These are phyloP conservation scores for Globisporangium nagaii DNA, from an alignment of 352 stramenopile species.

Conservation along the genomic window DNA sequence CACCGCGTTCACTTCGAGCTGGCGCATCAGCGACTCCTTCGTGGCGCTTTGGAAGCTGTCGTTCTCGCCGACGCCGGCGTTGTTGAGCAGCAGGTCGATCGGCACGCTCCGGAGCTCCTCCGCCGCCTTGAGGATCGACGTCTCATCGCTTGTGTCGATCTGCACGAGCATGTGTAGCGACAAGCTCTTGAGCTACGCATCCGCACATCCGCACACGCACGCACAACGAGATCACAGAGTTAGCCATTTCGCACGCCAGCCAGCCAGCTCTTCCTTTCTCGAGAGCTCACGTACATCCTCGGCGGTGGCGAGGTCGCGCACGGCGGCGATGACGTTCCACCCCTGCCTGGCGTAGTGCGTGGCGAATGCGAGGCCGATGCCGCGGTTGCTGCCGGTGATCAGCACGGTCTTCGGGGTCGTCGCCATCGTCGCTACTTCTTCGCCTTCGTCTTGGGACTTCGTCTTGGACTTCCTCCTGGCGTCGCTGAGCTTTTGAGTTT, in stretches of 20 bases:
- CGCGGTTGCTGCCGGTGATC: slow-evolving; percentile 34
- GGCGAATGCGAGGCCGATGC: slow-evolving; percentile 39
- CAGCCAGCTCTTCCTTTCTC: neutral
- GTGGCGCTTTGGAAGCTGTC: slow-evolving; percentile 6
- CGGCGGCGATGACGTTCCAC: slow-evolving; percentile 43
- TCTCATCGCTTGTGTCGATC: slow-evolving; percentile 19
- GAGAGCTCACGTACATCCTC: neutral
- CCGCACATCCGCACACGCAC: too few relatives aligned
- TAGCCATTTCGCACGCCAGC: neutral
- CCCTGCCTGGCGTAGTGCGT: slow-evolving; percentile 34
- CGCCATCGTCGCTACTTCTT: too few relatives aligned
- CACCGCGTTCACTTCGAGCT: slow-evolving; percentile 37
- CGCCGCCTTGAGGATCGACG: slow-evolving; percentile 13
- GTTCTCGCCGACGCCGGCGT: slow-evolving; percentile 18
- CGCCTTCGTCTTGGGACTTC: neutral
- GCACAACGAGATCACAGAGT: neutral
- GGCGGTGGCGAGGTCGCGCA: neutral
- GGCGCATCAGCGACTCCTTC: slow-evolving; percentile 16
- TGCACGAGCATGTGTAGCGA: slow-evolving; percentile 14
- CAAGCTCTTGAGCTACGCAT: slow-evolving; percentile 10
- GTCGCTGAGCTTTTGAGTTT: neutral
- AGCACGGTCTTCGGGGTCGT: slow-evolving; percentile 33
- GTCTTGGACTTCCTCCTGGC: neutral
- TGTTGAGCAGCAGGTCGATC: slow-evolving; percentile 41
- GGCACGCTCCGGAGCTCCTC: slow-evolving; percentile 11